Percentiles rank a stretch among this genome's conserved stretches.
phyloP scores from a whole-genome alignment of 352 stramenopile species.

The Pythium plurisporium region DNA sequence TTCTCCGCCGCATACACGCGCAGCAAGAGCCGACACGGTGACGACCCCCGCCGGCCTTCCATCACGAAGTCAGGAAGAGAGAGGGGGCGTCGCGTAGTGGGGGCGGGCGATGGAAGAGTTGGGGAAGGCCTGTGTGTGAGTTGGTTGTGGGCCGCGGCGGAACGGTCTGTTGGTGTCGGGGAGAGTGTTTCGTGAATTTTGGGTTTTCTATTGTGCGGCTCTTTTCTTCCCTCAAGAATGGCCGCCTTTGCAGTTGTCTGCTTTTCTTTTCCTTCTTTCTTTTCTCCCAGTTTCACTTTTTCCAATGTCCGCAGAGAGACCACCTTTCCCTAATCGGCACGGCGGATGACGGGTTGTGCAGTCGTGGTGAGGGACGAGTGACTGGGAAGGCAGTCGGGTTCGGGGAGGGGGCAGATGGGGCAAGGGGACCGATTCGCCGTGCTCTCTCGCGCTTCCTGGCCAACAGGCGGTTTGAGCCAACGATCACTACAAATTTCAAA shows the following conservation, averaged over 20 bases:
- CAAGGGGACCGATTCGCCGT: slow-evolving; percentile 2
- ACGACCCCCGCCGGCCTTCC: slow-evolving; percentile 11
- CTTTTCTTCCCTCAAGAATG: too few relatives aligned
- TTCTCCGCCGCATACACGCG: slow-evolving; percentile 59
- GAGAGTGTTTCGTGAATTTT: neutral
- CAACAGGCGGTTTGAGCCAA: neutral
- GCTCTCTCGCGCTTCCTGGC: slow-evolving; percentile 5
- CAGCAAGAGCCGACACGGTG: slow-evolving; percentile 45
- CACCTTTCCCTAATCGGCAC: neutral
- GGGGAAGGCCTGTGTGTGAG: too few relatives aligned
- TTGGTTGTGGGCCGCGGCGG: too few relatives aligned
- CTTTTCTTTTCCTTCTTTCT: slow-evolving; percentile 3
- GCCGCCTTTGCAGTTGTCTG: too few relatives aligned
- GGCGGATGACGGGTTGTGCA: neutral
- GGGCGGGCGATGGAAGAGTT: too few relatives aligned
- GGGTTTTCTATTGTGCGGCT: too few relatives aligned
- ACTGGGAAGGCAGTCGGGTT: slow-evolving; percentile 15
- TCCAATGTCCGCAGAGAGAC: too few relatives aligned
- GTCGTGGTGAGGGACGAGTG: too few relatives aligned
- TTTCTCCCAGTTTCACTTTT: neutral
- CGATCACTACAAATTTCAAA: neutral
- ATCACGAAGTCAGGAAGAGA: neutral
- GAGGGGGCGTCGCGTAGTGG: neutral
- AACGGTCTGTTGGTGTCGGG: neutral
- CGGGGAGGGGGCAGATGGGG: slow-evolving; percentile 11